Conservation (phyloP, 208 protist species). For the Acanthamoeba triangularis region DNA sequence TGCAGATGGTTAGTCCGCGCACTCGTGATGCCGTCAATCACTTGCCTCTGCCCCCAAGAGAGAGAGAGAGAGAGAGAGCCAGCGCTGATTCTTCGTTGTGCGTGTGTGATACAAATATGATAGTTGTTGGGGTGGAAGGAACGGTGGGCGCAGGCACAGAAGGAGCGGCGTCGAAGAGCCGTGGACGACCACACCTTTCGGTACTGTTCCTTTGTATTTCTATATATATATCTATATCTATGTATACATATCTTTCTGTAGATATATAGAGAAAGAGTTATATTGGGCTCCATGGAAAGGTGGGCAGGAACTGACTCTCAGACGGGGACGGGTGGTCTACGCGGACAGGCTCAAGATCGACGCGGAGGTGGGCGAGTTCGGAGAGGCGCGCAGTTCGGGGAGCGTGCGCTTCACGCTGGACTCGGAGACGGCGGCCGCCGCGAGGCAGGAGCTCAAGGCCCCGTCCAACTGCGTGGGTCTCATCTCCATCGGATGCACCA, state of each 20-base stretch:
- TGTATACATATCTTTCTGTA: not conserved
- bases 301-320: no score
- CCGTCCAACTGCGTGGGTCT: not conserved
- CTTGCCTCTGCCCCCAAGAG: no score
- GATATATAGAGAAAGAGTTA: no score
- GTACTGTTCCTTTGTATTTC: not conserved
- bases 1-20: conserved; percentile 20
- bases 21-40: no score
- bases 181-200: conserved; percentile 24
- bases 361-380: conserved; percentile 53
- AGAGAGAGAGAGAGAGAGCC: no score
- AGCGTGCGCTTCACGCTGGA: not conserved
- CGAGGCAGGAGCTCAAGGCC: conserved; percentile 21
- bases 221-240: not conserved
- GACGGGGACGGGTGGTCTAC: no score
- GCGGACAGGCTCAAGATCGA: not conserved
- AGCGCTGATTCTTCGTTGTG: no score
- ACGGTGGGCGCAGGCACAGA: not conserved
- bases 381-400: conserved; percentile 15
- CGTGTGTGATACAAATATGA: not conserved
- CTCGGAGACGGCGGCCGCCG: not conserved
- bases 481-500: conserved; percentile 22
- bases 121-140: conserved; percentile 14
- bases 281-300: no score
- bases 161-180: not conserved